A percentile compares a stretch with the other conserved stretches of the same genome.
phyloP scores from a whole-genome alignment of 2,329 filamentous ascomycete species.

The Ophiocordyceps camponoti-floridani region DNA sequence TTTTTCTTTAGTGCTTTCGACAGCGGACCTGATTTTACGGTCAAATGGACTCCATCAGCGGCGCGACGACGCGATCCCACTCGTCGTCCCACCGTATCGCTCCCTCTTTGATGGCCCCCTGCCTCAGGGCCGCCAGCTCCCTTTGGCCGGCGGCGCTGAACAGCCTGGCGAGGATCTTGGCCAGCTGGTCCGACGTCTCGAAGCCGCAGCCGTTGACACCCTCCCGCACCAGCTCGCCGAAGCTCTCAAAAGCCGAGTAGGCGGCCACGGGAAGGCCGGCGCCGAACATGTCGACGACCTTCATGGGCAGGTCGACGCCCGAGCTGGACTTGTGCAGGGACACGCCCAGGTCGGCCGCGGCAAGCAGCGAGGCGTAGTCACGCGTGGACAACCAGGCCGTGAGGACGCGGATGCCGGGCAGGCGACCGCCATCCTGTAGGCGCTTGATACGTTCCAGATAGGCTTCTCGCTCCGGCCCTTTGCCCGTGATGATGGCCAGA shows the following conservation, averaged over 20 bases:
- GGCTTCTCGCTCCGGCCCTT: constrained; percentile 64
- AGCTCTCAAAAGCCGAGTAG: constrained; percentile 73
- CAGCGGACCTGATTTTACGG: not conserved
- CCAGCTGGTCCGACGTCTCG: constrained; percentile 48
- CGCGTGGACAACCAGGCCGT: constrained; percentile 74
- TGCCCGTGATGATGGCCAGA: constrained; percentile 86
- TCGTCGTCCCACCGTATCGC: constrained; percentile 74
- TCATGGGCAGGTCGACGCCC: constrained; percentile 94
- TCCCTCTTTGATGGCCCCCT: constrained; percentile 59
- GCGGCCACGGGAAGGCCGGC: constrained; percentile 80
- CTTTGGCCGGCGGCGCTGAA: constrained; percentile 31
- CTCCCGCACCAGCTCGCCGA: constrained; percentile 78
- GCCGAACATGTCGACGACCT: constrained; percentile 98
- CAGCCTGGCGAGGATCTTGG: constrained; percentile 42
- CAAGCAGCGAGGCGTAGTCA: constrained; percentile 73
- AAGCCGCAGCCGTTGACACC: constrained; percentile 79
- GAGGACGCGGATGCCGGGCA: constrained; percentile 52
- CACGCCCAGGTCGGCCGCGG: constrained; percentile 73
- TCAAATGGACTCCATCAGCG: constrained; percentile 35
- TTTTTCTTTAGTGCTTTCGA: not conserved
- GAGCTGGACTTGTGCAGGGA: constrained; percentile 87
- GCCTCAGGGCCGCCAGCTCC: constrained; percentile 42
- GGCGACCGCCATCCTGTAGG: constrained; percentile 41
- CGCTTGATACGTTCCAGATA: constrained; percentile 51
- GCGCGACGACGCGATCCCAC: constrained; percentile 71